A percentile compares a stretch with the other conserved stretches of the same genome.
These are phyloP conservation scores for Marasmius oreades DNA, from an alignment of 1,284 basidiomycete genomes.

Conservation along the genomic window DNA sequence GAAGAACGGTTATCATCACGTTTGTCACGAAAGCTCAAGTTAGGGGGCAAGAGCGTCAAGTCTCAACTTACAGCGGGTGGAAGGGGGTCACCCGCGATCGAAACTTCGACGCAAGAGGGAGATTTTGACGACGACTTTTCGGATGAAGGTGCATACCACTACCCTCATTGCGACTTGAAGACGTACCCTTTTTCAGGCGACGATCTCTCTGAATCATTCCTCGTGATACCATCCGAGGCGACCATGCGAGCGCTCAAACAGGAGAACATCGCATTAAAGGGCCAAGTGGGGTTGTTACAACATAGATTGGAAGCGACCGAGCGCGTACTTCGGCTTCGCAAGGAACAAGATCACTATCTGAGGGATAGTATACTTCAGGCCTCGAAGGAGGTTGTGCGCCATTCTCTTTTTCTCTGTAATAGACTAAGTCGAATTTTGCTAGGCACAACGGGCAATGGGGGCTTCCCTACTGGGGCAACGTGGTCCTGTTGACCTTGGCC, in stretches of 20 bases:
- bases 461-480: slow-evolving; percentile 52
- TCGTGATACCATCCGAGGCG: slow-evolving; percentile 60
- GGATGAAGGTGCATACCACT: slow-evolving; percentile 35
- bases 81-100: neutral
- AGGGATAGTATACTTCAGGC: slow-evolving; percentile 77
- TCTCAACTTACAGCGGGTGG: neutral
- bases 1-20: slow-evolving; percentile 56
- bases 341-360: slow-evolving; percentile 72
- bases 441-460: slow-evolving; percentile 78
- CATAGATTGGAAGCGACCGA: slow-evolving; percentile 58
- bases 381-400: slow-evolving; percentile 65
- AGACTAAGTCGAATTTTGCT: neutral
- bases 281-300: slow-evolving; percentile 53
- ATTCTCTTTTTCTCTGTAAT: neutral
- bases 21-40: slow-evolving; percentile 44
- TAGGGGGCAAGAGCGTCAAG: slow-evolving; percentile 27
- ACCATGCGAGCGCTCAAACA: slow-evolving; percentile 49
- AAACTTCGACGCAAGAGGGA: slow-evolving; percentile 20
- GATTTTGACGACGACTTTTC: slow-evolving; percentile 36
- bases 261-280: slow-evolving; percentile 62
- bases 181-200: slow-evolving; percentile 35
- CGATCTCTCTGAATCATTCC: slow-evolving; percentile 75
- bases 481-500: slow-evolving; percentile 48
- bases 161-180: neutral
- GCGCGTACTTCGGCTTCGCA: slow-evolving; percentile 57